Base-by-base conservation (phyloP, 345 rosid species). In the Capsella bursapastoris region DNA sequence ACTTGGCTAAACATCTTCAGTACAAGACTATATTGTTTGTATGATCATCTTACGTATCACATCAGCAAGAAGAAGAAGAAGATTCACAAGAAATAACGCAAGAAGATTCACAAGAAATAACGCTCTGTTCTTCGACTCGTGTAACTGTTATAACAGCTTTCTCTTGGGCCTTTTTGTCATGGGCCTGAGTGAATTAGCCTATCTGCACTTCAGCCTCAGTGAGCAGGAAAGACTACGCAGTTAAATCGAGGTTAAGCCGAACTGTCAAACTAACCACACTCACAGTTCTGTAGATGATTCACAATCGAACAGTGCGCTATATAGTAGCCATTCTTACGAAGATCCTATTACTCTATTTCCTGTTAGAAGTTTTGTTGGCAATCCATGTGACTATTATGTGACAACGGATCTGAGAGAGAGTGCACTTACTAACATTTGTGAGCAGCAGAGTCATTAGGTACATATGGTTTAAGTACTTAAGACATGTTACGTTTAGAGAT, bases 161-260 rank as follows among this genome's bases (percentile, higher is more conserved):
- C 7, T 41, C 2, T 12, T 25, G 35, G 66, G 66, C 34, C 34
- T 61, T 32, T 12, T 8, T 40, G 29, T 13, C 48, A 61, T 25
- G 35, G 66, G 66, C 35, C 66, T 40, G 44, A 41, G 47, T 40
- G 50, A 25, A 10, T 22, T 60, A 34, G 25, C 62, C 43, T 37
- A 34, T 57, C 3, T 32, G 38, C 12, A 29, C 40, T 12, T 5
- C 15, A 7, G 11, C 22, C 14, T 56, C n/a, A 31, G 22, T 56
- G 40, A 56, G n/a, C 60, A n/a, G 22, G 40, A 7, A 41, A 41
- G 3, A 14, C 40, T 14, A 0, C 7, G 64, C 28, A 12, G 40
- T 8, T 37, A 34, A 15, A 57, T 32, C 13, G 40, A 34, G 43
- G 8, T 32, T 34, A 34, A 59, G 38, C 45, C 45, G 45, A 35